Percentiles rank a stretch among this genome's conserved stretches.
phyloP scores from a whole-genome alignment of 331 rosid genomes.

The Quercus tomentella region DNA sequence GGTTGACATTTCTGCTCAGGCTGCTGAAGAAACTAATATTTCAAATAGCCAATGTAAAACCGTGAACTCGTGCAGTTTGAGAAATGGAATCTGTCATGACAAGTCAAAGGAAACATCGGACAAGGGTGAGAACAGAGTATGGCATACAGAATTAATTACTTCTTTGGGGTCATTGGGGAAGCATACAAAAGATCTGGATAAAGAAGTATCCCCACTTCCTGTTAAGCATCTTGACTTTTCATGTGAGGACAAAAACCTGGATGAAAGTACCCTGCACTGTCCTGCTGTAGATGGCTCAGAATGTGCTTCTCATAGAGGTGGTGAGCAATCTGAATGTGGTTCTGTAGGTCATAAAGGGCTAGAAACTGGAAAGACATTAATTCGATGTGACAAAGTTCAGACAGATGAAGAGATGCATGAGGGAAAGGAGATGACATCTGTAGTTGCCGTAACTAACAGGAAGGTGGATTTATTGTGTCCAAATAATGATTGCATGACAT shows the following conservation, averaged over 20 bases:
- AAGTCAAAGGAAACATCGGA: conserved; percentile 41
- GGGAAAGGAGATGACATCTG: conserved; percentile 30
- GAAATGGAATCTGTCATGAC: conserved; percentile 36
- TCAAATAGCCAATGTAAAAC: conserved; percentile 30
- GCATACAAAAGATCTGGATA: conserved; percentile 35
- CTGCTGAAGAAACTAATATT: conserved; percentile 31
- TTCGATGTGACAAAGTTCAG: conserved; percentile 17
- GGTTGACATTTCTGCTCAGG: conserved; percentile 33
- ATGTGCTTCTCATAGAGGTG: conserved; percentile 21
- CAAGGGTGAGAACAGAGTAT: conserved; percentile 33
- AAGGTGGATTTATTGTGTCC: conserved; percentile 16
- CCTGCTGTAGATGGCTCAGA: conserved; percentile 25
- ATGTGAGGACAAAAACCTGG: conserved; percentile 57
- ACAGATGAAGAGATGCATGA: conserved; percentile 30
- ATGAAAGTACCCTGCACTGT: conserved; percentile 31
- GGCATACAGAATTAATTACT: conserved; percentile 25
- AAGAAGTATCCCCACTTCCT: conserved; percentile 61
- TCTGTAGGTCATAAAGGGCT: conserved; percentile 9
- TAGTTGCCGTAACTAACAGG: conserved; percentile 22
- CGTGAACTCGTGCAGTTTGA: conserved; percentile 44
- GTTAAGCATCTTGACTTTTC: conserved; percentile 94
- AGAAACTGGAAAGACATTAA: conserved; percentile 5
- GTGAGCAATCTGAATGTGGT: conserved; percentile 32
- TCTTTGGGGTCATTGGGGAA: conserved; percentile 34
- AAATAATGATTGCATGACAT: conserved; percentile 31